Base-by-base conservation (phyloP, 208 protist species). In the Crithidia expoeki region DNA sequence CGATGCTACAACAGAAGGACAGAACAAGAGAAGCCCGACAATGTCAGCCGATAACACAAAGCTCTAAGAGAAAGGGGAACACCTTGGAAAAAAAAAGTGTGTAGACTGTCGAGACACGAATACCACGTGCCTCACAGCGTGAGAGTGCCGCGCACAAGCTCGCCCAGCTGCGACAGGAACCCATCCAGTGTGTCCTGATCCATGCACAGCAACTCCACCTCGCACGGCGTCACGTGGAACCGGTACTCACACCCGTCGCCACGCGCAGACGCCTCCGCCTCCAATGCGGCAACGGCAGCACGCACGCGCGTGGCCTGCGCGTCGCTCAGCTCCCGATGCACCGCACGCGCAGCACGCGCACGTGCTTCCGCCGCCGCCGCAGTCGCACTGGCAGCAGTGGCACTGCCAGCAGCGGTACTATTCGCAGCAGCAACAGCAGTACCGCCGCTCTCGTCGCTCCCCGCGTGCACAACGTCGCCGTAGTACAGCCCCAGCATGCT, bases 401-500 rank as follows among this genome's bases (percentile, higher is more conserved):
- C 2, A 38, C 58, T 19, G 66, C 68, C 70, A 65, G 21, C 38
- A 36, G 14, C 0, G n/a, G n/a, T 21, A 40, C 27, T 65, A 40
- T 32, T 27, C 9, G 19, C 36, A 33, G 7, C 47, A 56, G 30
- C 33, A 30, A 23, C 46, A 30, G 44, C 50, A 25, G 3, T 36
- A 27, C 27, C 51, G 47, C 19, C 50, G 27, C 23, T 30, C 44
- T 25, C 47, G 30, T 11, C 60, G 58, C n/a, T 23, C 50, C 14
- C 42, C 16, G 44, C 14, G 52, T 74, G 68, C 27, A 68, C 70
- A 12, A 76, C 58, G 42, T 77, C 74, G 14, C 84, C 89, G 83
- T 94, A 97, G 74, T 96, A 90, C 34, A 95, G 80, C 19, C 85
- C 80, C 16, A 83, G 44, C 80, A 97, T 94, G 51, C 81, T 57